These are phyloP conservation scores for Aspergillus fumigatiaffinis DNA, from an alignment of 2,329 filamentous ascomycete genomes.

Conservation along the genomic window DNA sequence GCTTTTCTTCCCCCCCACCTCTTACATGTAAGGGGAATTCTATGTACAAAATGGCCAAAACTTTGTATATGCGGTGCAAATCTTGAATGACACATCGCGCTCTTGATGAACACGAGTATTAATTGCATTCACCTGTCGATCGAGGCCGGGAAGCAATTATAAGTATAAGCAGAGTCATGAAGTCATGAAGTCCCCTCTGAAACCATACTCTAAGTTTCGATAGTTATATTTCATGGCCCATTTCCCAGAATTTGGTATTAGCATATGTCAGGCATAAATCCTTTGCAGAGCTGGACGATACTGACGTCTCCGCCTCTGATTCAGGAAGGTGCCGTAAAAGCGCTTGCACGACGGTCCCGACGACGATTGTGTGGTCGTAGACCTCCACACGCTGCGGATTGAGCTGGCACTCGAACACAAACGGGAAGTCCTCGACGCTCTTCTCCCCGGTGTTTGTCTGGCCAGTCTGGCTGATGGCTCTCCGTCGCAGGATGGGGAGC, in stretches of 20 bases:
- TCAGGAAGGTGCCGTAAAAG: slow-evolving; percentile 13
- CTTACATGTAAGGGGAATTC: background rate
- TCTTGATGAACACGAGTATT: too few species aligned
- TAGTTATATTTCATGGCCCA: slow-evolving; percentile 31
- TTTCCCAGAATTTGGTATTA: slow-evolving; percentile 42
- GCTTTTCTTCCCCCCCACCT: too few species aligned
- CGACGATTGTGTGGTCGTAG: slow-evolving; percentile 39
- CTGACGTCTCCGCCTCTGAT: background rate
- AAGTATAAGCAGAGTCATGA: too few species aligned
- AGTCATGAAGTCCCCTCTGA: too few species aligned
- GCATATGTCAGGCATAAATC: slow-evolving; percentile 40
- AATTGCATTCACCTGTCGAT: background rate
- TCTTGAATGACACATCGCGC: background rate
- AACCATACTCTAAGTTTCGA: background rate
- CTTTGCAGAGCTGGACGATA: background rate
- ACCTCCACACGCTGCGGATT: slow-evolving; percentile 35
- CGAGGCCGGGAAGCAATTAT: background rate
- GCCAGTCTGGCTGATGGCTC: background rate
- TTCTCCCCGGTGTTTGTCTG: background rate
- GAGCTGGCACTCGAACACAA: slow-evolving; percentile 38
- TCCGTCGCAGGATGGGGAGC: slow-evolving; percentile 27
- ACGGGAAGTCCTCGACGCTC: slow-evolving; percentile 30
- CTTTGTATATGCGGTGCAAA: background rate
- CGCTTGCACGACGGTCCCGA: slow-evolving; percentile 34
- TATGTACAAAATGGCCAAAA: background rate